Evolutionary conservation across 2,329 filamentous ascomycete species (phyloP).

Genomic region (Aspergillus arachidicola): DNA sequence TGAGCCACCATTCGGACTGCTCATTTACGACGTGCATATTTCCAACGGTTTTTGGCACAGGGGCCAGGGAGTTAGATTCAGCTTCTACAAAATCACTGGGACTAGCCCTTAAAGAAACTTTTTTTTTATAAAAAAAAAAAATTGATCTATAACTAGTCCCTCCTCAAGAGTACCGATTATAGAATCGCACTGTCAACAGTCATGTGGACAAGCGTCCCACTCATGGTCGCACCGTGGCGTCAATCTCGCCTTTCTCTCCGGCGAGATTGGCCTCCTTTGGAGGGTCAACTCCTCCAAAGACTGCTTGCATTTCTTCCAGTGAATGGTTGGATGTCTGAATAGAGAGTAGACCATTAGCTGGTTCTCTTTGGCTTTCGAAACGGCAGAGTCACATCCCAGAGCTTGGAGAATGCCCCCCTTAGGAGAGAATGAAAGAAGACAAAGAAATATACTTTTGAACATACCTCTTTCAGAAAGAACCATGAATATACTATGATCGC

Average conservation of each 20-base stretch:
- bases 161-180: neutral
- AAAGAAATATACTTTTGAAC: slow-evolving; percentile 5
- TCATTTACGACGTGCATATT: neutral
- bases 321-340: slow-evolving; percentile 46
- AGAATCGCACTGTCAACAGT: neutral
- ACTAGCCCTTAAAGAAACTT: neutral
- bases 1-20: neutral
- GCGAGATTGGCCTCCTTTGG: slow-evolving; percentile 17
- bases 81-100: neutral
- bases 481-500: slow-evolving; percentile 48
- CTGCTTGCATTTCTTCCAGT: slow-evolving; percentile 49
- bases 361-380: neutral
- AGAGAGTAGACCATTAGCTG: neutral
- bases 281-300: slow-evolving; percentile 31
- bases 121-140: too few relatives aligned
- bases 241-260: slow-evolving; percentile 3
- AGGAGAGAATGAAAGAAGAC: neutral
- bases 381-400: neutral
- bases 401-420: neutral
- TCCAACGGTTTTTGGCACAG: neutral
- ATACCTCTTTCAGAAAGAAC: slow-evolving; percentile 45
- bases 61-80: neutral
- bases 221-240: slow-evolving; percentile 2
- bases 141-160: neutral
- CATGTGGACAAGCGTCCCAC: neutral